Evolutionary conservation across 768 basidiomycete species (phyloP).

Genomic region (Exsudoporus frostii): DNA sequence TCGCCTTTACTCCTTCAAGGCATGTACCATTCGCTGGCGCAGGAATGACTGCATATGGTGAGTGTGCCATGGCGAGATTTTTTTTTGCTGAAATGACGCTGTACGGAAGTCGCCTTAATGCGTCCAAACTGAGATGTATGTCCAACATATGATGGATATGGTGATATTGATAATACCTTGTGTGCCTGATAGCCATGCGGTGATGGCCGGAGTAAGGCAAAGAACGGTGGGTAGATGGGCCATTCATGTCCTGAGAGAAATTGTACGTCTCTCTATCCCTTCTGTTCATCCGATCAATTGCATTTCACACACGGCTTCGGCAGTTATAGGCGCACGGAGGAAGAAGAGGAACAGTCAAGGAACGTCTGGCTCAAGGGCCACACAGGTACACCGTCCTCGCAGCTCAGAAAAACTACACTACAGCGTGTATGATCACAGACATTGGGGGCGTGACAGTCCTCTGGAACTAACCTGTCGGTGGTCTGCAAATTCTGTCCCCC

Average conservation of each 20-base stretch:
- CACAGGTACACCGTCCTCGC: conserved; percentile 36
- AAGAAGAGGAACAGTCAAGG: conserved; percentile 48
- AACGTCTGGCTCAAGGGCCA: conserved; percentile 62
- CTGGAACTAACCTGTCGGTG: conserved; percentile 58
- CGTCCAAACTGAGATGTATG: conserved; percentile 6
- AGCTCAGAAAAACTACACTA: background rate
- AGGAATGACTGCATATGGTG: conserved; percentile 14
- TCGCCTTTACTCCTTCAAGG: conserved; percentile 17
- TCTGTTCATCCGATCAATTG: background rate
- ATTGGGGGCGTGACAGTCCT: conserved; percentile 54
- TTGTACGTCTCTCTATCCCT: conserved; percentile 39
- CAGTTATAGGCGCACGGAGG: conserved; percentile 48
- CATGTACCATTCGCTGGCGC: conserved; percentile 18
- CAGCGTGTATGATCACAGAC: conserved; percentile 46
- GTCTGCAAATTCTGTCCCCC: conserved; percentile 50
- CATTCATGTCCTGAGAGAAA: conserved; percentile 36
- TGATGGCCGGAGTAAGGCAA: background rate
- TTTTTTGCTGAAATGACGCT: background rate
- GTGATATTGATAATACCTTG: background rate
- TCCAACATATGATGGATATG: background rate
- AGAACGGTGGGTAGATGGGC: conserved; percentile 6
- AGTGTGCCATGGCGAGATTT: background rate
- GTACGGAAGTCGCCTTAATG: conserved; percentile 3
- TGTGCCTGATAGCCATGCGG: conserved; percentile 5
- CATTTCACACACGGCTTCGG: background rate